These are phyloP conservation scores for Paramecium primaurelia DNA, from an alignment of 73 alveolate species.

Conservation along the genomic window DNA sequence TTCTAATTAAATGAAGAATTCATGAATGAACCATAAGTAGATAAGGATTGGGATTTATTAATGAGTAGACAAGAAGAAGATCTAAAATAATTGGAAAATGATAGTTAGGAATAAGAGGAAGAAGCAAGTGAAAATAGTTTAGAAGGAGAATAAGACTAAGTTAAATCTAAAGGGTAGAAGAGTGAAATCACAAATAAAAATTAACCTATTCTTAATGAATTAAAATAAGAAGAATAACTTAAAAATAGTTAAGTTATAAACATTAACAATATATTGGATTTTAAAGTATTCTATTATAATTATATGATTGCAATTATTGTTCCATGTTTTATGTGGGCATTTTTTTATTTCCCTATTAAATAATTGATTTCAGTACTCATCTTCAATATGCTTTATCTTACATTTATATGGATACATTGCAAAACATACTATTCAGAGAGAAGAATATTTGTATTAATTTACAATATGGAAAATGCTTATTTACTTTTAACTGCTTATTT, in stretches of 20 bases:
- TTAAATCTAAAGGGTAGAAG: not conserved
- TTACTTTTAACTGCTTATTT: not conserved
- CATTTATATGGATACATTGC: slow-evolving; percentile 25
- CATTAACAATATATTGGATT: not conserved
- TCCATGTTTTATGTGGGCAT: not conserved
- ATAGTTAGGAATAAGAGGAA: not conserved
- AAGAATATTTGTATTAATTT: not conserved
- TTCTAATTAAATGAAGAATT: not conserved
- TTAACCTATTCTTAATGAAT: not conserved
- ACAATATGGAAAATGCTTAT: not conserved
- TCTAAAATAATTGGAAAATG: not conserved
- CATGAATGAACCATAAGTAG: not conserved
- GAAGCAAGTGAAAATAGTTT: not conserved
- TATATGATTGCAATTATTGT: slow-evolving; percentile 8
- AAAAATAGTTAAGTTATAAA: not conserved
- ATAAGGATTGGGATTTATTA: not conserved
- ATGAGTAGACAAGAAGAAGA: not conserved
- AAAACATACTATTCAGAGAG: not conserved
- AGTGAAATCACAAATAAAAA: not conserved
- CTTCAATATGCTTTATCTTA: not conserved
- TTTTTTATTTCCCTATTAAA: not conserved
- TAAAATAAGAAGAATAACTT: not conserved
- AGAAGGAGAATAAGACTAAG: not conserved
- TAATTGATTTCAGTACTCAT: not conserved
- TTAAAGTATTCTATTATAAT: not conserved